Evolutionary conservation across 192 early-diverging fungal species (phyloP).

Genomic region (Thamnidium elegans): DNA sequence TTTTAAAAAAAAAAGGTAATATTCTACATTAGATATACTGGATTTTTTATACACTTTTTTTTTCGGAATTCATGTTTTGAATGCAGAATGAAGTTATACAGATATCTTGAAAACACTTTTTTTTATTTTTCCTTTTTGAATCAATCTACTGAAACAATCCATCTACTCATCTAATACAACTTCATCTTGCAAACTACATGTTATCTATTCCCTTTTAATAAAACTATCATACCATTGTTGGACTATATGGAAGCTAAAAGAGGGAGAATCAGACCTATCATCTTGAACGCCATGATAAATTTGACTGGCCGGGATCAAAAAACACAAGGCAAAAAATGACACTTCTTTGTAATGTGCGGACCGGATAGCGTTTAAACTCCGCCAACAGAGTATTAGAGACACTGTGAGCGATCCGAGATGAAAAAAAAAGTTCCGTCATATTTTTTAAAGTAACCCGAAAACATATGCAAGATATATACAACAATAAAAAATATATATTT

Average conservation of each 20-base stretch:
- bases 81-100: background rate
- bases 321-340: too few species aligned
- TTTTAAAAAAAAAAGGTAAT: too few species aligned
- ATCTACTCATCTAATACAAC: background rate
- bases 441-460: too few species aligned
- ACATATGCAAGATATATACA: background rate
- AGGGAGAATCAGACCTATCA: background rate
- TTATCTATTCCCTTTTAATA: background rate
- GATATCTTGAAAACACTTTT: background rate
- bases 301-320: too few species aligned
- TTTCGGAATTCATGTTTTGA: background rate
- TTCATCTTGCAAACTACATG: background rate
- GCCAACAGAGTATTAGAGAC: background rate
- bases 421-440: too few species aligned
- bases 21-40: background rate
- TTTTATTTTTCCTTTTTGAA: background rate
- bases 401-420: too few species aligned
- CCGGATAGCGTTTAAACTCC: background rate
- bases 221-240: slow-evolving; percentile 15
- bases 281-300: background rate
- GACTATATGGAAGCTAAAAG: slow-evolving; percentile 21
- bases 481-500: background rate
- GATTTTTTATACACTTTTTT: background rate
- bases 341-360: background rate
- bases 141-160: background rate